Percentiles rank a stretch among this genome's conserved stretches.
These are phyloP conservation scores for Pythium monospermum DNA, from an alignment of 352 stramenopile genomes.

Conservation along the genomic window DNA sequence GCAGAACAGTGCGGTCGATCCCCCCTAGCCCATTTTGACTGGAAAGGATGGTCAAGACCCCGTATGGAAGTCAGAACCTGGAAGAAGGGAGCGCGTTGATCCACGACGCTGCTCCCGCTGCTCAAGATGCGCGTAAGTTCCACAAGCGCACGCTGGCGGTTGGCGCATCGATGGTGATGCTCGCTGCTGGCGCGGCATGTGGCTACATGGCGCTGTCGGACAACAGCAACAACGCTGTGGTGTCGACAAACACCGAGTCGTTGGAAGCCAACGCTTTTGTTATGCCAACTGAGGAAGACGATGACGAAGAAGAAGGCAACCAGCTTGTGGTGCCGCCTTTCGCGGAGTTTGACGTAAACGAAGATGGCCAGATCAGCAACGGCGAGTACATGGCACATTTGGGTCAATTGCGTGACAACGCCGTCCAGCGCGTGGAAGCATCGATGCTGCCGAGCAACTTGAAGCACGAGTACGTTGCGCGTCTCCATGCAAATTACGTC, in stretches of 20 bases:
- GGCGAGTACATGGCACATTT: conserved; percentile 1
- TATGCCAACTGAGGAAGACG: neutral
- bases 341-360: conserved; percentile 3
- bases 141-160: neutral
- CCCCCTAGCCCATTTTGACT: neutral
- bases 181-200: neutral
- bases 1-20: neutral
- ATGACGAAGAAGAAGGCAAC: neutral
- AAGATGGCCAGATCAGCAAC: neutral
- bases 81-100: neutral
- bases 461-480: neutral
- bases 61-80: neutral
- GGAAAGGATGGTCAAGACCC: neutral
- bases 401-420: neutral
- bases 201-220: neutral
- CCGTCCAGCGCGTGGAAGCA: neutral
- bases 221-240: neutral
- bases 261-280: neutral
- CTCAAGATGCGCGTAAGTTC: neutral
- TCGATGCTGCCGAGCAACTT: neutral
- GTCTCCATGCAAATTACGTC: neutral
- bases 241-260: neutral
- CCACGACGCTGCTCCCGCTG: neutral
- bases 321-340: conserved; percentile 1
- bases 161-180: neutral